Percentiles rank a stretch among this genome's conserved stretches.
phyloP scores from a whole-genome alignment of 805 yeast species.

The Kodamaea fukazawae region DNA sequence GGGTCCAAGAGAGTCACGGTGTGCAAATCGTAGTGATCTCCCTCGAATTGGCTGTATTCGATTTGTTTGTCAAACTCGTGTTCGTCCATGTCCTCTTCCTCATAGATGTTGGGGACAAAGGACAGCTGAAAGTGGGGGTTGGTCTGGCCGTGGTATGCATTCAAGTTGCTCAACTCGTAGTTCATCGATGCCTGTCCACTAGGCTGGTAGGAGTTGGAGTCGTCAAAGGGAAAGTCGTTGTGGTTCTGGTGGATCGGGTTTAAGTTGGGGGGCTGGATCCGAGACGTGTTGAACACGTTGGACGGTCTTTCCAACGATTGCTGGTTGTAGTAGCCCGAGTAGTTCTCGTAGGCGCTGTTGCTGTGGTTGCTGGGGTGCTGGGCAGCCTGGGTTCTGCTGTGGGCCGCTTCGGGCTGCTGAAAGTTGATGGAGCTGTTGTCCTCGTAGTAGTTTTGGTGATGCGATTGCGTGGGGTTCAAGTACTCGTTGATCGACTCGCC shows the following conservation, averaged over 20 bases:
- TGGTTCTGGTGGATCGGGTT: slow-evolving; percentile 14
- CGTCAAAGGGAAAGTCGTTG: slow-evolving; percentile 14
- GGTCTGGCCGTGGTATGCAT: slow-evolving; percentile 17
- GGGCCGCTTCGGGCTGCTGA: slow-evolving; percentile 21
- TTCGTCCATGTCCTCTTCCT: slow-evolving; percentile 39
- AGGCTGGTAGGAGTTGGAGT: slow-evolving; percentile 7
- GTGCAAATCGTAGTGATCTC: slow-evolving; percentile 42
- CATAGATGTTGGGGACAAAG: slow-evolving; percentile 44
- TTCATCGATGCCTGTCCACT: slow-evolving; percentile 10
- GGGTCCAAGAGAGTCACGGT: slow-evolving; percentile 26
- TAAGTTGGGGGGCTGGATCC: slow-evolving; percentile 16
- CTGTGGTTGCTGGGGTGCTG: background rate
- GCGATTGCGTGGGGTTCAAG: slow-evolving; percentile 11
- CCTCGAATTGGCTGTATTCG: slow-evolving; percentile 38
- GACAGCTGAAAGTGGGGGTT: slow-evolving; percentile 31
- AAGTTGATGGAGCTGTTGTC: slow-evolving; percentile 22
- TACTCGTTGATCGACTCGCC: slow-evolving; percentile 15
- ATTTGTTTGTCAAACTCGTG: slow-evolving; percentile 38
- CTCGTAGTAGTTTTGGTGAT: slow-evolving; percentile 6
- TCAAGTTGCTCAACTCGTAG: slow-evolving; percentile 13
- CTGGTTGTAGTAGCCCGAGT: slow-evolving; percentile 21
- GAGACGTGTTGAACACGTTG: slow-evolving; percentile 25
- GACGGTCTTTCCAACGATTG: slow-evolving; percentile 22
- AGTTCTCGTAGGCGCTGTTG: slow-evolving; percentile 20
- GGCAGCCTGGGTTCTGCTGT: slow-evolving; percentile 8